Evolutionary conservation across 148 eudicot species (phyloP), one percentile per base, ranked within the genome.

Genomic region (Rhododendron henanense): DNA sequence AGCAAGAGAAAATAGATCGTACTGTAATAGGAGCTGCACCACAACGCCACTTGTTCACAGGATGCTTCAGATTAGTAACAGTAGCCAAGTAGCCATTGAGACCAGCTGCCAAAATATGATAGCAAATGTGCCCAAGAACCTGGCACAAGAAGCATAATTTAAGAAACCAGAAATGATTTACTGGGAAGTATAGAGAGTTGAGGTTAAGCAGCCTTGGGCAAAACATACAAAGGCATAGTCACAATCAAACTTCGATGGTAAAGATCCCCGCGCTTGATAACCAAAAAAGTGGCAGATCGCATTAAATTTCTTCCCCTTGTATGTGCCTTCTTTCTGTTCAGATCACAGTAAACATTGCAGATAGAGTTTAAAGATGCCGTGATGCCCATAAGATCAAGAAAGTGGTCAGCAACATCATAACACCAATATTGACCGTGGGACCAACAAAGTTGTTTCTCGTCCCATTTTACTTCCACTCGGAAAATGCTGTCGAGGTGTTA

Each of bases 11-110:
- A 21, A 55, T 33, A 79, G 76, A 78, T 65, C 92, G 48, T 93
- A 97, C 99, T 31, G 99, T 93, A 78, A 95, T 92, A 37, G 99
- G 99, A 89, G 99, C 98, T 83, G 99, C 99, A 82, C 98, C 99
- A 90, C 99, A 97, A 41, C 92, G 93, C 99, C 99, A 97, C 92
- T 94, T 94, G 87, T 95, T 94, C 21, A 89, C 91, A 25, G 98
- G 98, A 85, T 91, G 92, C 90, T 97, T 97, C 57, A 97, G 90
- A 92, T 97, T 97, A 48, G 95, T 97, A 82, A 94, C 87, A 83
- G 99, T 94, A 83, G 99, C 99, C 93, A 97, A 85, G 88, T 95
- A 97, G 48, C 99, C 99, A 90, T 94, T 97, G 81, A 97, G 90
- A 81, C 99, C 98, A 93, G 98, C 98, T 65, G 96, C 98, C 84